A percentile compares a stretch with the other conserved stretches of the same genome.
Conservation (phyloP, 1,139 yeast species). For the Suhomyces panamericanus region DNA sequence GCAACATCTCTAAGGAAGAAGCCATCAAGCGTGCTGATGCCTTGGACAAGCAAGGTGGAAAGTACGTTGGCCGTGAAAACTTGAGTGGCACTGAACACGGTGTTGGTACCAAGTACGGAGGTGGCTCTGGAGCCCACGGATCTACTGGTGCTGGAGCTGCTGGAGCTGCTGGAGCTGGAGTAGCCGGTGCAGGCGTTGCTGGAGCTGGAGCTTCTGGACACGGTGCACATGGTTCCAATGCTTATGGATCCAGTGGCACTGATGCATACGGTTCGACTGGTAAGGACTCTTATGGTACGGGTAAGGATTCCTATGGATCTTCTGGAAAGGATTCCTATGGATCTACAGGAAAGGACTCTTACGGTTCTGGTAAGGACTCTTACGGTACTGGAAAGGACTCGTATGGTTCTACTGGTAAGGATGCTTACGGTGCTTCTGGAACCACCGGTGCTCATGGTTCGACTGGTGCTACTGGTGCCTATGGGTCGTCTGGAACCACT, state of each 20-base stretch:
- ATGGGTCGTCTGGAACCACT: neutral
- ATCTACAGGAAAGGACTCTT: conserved; percentile 11
- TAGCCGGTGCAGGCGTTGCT: too few species aligned
- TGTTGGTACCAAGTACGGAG: conserved; percentile 26
- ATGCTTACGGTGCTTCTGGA: too few species aligned
- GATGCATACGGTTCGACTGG: conserved; percentile 11
- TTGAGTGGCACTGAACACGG: conserved; percentile 34
- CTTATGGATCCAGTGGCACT: conserved; percentile 10
- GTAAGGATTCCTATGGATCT: conserved; percentile 15
- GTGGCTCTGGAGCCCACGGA: conserved; percentile 16
- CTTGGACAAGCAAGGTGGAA: conserved; percentile 31
- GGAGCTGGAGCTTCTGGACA: conserved; percentile 2
- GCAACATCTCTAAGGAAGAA: conserved; percentile 30
- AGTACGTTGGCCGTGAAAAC: conserved; percentile 30
- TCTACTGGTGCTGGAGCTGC: conserved; percentile 7
- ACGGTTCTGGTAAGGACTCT: neutral
- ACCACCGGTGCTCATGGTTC: too few species aligned
- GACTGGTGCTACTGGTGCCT: neutral
- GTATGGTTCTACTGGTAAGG: too few species aligned
- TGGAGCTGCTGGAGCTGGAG: too few species aligned
- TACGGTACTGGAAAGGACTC: too few species aligned
- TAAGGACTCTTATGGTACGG: conserved; percentile 12
- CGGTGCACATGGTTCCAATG: conserved; percentile 9
- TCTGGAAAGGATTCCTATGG: conserved; percentile 8
- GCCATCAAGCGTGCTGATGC: conserved; percentile 30